Evolutionary conservation across 169 alveolate genomes (phyloP), one percentile per base, ranked within the genome.

Genomic region (Babesia bovis): DNA sequence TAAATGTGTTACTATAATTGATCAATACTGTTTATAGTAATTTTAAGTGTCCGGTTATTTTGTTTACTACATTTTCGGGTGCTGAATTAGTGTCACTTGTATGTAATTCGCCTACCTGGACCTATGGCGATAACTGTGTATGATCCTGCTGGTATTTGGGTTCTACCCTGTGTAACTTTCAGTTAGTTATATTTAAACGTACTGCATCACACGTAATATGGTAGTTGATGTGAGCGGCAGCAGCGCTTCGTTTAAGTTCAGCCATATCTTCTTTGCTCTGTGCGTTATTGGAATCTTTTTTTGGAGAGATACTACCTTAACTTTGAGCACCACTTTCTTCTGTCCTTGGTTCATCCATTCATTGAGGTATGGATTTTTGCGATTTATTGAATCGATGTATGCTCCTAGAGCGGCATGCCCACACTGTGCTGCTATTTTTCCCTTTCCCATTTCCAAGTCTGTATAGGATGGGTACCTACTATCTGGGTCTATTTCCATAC

Each of bases 341-440:
- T 81, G 88, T 7, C 88, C 88, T 17, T 52, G 36, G 6, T 41
- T 57, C 66, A 81, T 28, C 88, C 88, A 81, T 35, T 42, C 51
- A 30, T 49, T 41, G 36, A 59, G 74, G 35, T 83, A 73, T 60
- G 71, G 86, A 59, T 55, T 66, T 30, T 69, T 69, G 81, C 45
- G 53, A 26, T 30, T 30, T 19, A 70, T 32, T 6, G 82, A 51
- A 23, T 42, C 45, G 40, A 82, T 58, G 71, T 85, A 88, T 19
- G 91, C 92, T 17, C 97, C 97, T 19, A 94, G 61, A 56, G 93
- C 82, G 21, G 97, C 98, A 83, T 95, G 98, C 15, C 97, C 95
- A 42, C 97, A 94, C 82, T 95, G 95, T 33, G 98, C 96, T 13
- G 96, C 94, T 17, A 94, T 92, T 82, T 95, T 95, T 6, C 98